Base-by-base conservation (phyloP, 2,329 filamentous ascomycete genomes). In the Apiospora saccharicola region DNA sequence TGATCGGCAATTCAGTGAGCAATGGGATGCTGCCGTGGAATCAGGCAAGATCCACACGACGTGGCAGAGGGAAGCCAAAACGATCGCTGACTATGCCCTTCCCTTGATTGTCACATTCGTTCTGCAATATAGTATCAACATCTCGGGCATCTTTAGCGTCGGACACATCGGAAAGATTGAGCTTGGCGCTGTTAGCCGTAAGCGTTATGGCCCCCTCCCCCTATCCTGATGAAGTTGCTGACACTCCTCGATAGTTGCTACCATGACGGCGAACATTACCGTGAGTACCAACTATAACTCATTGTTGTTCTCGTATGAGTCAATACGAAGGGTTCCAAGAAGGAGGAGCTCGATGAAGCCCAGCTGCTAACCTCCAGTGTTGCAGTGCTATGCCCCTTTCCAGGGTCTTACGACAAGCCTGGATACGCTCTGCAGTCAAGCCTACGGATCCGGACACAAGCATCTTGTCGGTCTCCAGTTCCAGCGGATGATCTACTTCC, bases 391-490 rank as follows among this genome's bases (percentile, higher is more conserved):
- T 77, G 92, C 92, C 0, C 90, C 94, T 22, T 93, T 94, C 79
- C 93, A 95, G 79, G 93, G 95, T n/a, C 87, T 98, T 19, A 92
- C 95, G 0, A 98, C 96, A 5, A 94, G 92, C 75, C 86, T 98
- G 49, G 96, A 98, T 82, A 98, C 96, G 0, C 90, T 98, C 2
- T 98, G 96, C 81, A 90, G 96, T 0, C 96, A 98, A 82, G 96
- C 96, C 0, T 98, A 97, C 80, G 96, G 96, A 2, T 97, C 94
- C 0, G 96, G 96, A 0, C 93, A 93, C 80, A 97, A 93, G 80
- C 93, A 95, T 76, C 89, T 98, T 6, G 96, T 98, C 72, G 96
- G 94, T 1, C 82, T 96, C 71, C 93, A 96, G 78, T 86, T 95
- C 74, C 93, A 96, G 81, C 87, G 93, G 68, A 96, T 96, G 93